Conservation (phyloP, 1,284 basidiomycete genomes). For the Bjerkandera adusta region DNA sequence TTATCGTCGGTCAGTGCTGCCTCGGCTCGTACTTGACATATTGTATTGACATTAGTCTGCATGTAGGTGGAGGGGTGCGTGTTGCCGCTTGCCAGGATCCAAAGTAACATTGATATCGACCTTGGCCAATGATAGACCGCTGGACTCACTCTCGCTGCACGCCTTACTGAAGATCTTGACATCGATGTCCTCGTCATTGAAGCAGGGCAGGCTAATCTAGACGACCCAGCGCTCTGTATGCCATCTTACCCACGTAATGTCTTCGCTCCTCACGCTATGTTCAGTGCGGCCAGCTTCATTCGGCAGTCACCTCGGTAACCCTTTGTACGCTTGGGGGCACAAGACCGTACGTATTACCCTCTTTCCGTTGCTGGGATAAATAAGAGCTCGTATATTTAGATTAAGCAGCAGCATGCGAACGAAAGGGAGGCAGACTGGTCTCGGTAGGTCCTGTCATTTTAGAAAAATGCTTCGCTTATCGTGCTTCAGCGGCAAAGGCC, state of each 20-base stretch:
- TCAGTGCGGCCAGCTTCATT: constrained; percentile 28
- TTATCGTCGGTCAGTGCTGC: constrained; percentile 24
- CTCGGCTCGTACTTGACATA: too few species aligned
- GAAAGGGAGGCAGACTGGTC: constrained; percentile 1
- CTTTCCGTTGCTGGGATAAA: too few species aligned
- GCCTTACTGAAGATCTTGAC: constrained; percentile 42
- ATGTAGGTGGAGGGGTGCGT: constrained; percentile 15
- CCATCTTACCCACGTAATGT: neutral
- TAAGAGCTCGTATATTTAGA: neutral
- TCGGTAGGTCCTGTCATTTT: neutral
- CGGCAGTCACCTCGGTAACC: constrained; percentile 27
- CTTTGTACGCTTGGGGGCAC: constrained; percentile 26
- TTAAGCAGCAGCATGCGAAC: constrained; percentile 5
- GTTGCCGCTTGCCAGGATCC: too few species aligned
- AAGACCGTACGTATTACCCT: constrained; percentile 22
- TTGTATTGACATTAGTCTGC: constrained; percentile 1
- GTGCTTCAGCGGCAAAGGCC: constrained; percentile 3
- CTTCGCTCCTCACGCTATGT: neutral
- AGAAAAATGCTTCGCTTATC: neutral
- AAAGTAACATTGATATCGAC: neutral
- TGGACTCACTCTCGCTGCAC: constrained; percentile 44
- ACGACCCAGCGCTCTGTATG: constrained; percentile 23
- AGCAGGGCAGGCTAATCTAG: constrained; percentile 29
- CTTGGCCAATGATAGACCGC: constrained; percentile 27
- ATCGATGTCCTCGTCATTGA: constrained; percentile 35